Conservation (phyloP, 2,329 filamentous ascomycete species). For the Trichoderma sp. region DNA sequence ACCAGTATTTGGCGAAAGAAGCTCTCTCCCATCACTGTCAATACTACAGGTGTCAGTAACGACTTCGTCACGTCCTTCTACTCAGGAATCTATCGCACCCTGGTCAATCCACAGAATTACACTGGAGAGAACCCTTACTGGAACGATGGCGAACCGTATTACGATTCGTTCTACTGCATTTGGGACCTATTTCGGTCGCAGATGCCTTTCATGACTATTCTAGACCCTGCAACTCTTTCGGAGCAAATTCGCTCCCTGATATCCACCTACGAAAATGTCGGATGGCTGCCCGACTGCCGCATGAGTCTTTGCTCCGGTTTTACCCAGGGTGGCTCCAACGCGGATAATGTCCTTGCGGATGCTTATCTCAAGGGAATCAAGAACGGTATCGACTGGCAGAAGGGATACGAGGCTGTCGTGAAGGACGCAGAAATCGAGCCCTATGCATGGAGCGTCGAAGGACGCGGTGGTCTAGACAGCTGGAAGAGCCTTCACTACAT, state of each 20-base stretch:
- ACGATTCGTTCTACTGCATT: constrained; percentile 76
- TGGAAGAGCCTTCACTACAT: constrained; percentile 76
- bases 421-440: constrained; percentile 75
- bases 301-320: constrained; percentile 77
- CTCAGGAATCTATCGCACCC: constrained; percentile 71
- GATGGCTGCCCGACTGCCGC: constrained; percentile 74
- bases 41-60: constrained; percentile 54
- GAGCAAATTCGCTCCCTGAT: constrained; percentile 72
- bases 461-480: constrained; percentile 69
- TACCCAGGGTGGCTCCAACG: constrained; percentile 76
- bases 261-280: constrained; percentile 70
- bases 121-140: constrained; percentile 73
- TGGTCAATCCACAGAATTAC: constrained; percentile 75
- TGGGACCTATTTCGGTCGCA: constrained; percentile 74
- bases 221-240: constrained; percentile 66
- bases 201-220: constrained; percentile 68
- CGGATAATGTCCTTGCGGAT: constrained; percentile 70
- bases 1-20: constrained; percentile 64
- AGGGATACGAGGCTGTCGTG: constrained; percentile 70
- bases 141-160: constrained; percentile 69
- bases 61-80: constrained; percentile 67
- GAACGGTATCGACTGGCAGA: constrained; percentile 65
- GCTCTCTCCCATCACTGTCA: constrained; percentile 60
- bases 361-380: constrained; percentile 68
- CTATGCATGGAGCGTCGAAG: constrained; percentile 69